Conservation (phyloP, 2,329 filamentous ascomycete species). For the Incumbomyces lentus region DNA sequence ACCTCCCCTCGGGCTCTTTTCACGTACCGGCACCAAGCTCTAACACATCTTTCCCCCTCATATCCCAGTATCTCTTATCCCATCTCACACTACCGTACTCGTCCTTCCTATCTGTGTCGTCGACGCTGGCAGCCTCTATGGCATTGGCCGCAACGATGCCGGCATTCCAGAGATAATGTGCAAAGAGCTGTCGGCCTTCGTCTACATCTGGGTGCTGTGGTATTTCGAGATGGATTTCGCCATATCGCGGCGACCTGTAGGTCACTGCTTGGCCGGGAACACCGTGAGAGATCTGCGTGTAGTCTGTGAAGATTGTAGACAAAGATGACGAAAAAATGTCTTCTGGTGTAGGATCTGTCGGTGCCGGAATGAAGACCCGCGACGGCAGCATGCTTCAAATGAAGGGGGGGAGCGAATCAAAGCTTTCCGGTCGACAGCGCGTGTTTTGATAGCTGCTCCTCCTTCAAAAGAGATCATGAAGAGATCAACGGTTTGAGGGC, state of each 20-base stretch:
- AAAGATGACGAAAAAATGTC: constrained; percentile 46
- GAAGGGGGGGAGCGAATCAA: not conserved
- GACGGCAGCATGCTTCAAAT: constrained; percentile 6
- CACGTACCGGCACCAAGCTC: constrained; percentile 52
- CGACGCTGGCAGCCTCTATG: constrained; percentile 27
- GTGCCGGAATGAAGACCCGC: constrained; percentile 11
- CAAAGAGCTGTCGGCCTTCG: constrained; percentile 43
- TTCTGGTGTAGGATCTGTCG: constrained; percentile 30
- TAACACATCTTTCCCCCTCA: constrained; percentile 42
- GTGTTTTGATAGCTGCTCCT: constrained; percentile 1
- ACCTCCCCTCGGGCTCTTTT: too few relatives aligned
- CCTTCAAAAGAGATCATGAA: not conserved
- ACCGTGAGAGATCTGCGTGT: constrained; percentile 45
- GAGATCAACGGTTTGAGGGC: too few relatives aligned
- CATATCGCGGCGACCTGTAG: constrained; percentile 37
- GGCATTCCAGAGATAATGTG: constrained; percentile 51
- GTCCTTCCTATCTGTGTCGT: constrained; percentile 9
- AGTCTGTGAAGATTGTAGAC: constrained; percentile 46
- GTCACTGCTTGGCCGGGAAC: constrained; percentile 40
- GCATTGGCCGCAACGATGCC: constrained; percentile 34
- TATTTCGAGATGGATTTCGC: constrained; percentile 31
- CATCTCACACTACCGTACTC: constrained; percentile 10
- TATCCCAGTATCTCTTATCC: constrained; percentile 27
- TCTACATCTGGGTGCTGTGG: constrained; percentile 38
- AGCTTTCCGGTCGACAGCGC: not conserved